Evolutionary conservation across 2,329 filamentous ascomycete genomes (phyloP).

Genomic region (Fusarium brachygibbosum): DNA sequence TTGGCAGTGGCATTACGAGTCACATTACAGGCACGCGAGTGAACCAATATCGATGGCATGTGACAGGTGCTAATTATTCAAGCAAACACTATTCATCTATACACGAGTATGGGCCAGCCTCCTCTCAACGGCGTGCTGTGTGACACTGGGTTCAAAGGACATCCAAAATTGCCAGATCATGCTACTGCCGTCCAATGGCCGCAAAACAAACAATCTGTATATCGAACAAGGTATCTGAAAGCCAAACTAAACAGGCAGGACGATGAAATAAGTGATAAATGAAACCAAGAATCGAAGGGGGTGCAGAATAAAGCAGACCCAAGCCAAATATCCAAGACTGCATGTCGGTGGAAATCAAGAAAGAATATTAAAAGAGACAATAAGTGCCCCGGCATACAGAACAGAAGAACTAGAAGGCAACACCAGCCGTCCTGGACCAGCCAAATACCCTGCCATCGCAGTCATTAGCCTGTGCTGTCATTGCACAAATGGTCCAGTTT

Average conservation of each 20-base stretch:
- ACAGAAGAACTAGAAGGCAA: slow-evolving; percentile 58
- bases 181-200: slow-evolving; percentile 45
- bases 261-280: slow-evolving; percentile 41
- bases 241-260: slow-evolving; percentile 46
- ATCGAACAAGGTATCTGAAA: slow-evolving; percentile 73
- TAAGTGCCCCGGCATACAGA: slow-evolving; percentile 57
- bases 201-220: slow-evolving; percentile 58
- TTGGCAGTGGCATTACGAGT: not conserved
- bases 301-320: slow-evolving; percentile 36
- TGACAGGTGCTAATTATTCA: slow-evolving; percentile 52
- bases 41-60: slow-evolving; percentile 3
- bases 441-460: slow-evolving; percentile 60
- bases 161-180: slow-evolving; percentile 37
- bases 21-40: not conserved
- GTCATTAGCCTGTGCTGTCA: slow-evolving; percentile 60
- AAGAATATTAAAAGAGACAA: slow-evolving; percentile 52
- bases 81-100: slow-evolving; percentile 55
- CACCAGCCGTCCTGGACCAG: slow-evolving; percentile 65
- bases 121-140: slow-evolving; percentile 43
- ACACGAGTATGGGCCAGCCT: slow-evolving; percentile 53
- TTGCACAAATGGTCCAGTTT: slow-evolving; percentile 51
- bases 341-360: slow-evolving; percentile 28
- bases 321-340: slow-evolving; percentile 37
- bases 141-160: slow-evolving; percentile 17
- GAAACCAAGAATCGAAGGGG: slow-evolving; percentile 45